Evolutionary conservation across 2,329 filamentous ascomycete genomes (phyloP), one percentile per base, ranked within the genome.

Genomic region (Aureobasidium zeae): DNA sequence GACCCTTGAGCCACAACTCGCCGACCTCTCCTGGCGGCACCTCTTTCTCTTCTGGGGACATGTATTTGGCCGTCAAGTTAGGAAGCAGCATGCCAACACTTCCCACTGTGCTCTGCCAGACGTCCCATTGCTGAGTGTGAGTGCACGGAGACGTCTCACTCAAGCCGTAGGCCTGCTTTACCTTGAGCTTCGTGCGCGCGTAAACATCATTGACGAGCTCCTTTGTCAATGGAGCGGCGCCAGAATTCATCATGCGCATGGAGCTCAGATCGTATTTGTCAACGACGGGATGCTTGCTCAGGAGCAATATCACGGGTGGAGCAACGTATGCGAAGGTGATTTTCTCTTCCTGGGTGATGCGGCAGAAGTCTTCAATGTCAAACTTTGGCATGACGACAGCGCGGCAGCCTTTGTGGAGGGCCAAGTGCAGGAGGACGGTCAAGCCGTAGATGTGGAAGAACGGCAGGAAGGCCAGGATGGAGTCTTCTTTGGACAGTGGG

Each of bases 131-230:
- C 62, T 64, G 85, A 8, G 77, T 76, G 53, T 86, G 81, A 0
- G 85, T 84, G 1, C 79, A 82, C 0, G 88, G 87, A 19, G 81
- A 81, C 11, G 86, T 93, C 67, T 96, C 89, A 4, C 80, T 86
- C 4, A 96, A 72, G 0, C 89, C 89, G 57, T 94, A 96, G 13
- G 85, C 88, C 64, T 96, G 89, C 69, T 94, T 95, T 48, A 94
- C 78, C 2, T 81, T 81, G 15, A 93, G 71, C 39, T 78, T 78
- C 47, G 91, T 76, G 6, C 87, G 77, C 15, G 74, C 63, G 69
- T 85, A 84, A 3, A 91, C 76, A 7, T 77, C 74, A 44, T 86
- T 77, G 1, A 89, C 83, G 2, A 96, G 73, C 50, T 94, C 86
- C 22, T 71, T 68, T 0, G 86, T 89, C 29, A 95, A 68, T 0